phyloP scores from a whole-genome alignment of 345 rosid genomes.

The Rhodomyrtus tomentosa region DNA sequence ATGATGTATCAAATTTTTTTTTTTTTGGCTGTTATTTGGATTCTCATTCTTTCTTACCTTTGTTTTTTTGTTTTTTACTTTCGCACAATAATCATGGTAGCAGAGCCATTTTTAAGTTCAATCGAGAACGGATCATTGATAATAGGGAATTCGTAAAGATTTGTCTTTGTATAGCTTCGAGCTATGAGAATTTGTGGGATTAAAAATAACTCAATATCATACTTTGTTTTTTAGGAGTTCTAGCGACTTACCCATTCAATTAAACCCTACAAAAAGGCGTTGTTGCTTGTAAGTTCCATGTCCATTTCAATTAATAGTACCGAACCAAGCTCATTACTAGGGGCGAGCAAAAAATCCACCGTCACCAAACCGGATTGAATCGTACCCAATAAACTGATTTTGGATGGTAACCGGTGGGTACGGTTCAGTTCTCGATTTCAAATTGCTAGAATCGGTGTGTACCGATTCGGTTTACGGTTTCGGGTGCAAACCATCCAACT shows the following conservation, averaged over 20 bases:
- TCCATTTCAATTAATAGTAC: no score
- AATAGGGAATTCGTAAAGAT: rapidly evolving
- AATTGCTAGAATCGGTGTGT: no score
- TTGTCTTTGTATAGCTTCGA: not conserved
- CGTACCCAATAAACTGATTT: no score
- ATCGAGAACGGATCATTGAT: not conserved
- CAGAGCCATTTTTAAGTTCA: not conserved
- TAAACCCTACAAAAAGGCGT: not conserved
- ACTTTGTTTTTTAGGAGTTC: not conserved
- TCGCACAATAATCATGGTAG: rapidly evolving
- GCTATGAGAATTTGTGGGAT: not conserved
- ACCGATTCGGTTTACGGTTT: no score
- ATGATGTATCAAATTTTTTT: not conserved
- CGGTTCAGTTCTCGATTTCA: no score
- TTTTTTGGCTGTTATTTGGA: not conserved
- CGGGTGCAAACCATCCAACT: no score
- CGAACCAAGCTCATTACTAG: no score
- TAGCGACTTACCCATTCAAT: not conserved
- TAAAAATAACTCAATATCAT: not conserved
- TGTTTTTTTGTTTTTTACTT: no score
- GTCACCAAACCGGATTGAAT: no score
- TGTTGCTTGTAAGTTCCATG: no score
- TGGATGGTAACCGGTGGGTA: no score
- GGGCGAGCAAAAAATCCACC: no score
- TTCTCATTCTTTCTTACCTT: not conserved